A percentile compares a stretch with the other conserved stretches of the same genome.
Conservation (phyloP, 768 basidiomycete species). For the Boletus rubroflammeus region DNA sequence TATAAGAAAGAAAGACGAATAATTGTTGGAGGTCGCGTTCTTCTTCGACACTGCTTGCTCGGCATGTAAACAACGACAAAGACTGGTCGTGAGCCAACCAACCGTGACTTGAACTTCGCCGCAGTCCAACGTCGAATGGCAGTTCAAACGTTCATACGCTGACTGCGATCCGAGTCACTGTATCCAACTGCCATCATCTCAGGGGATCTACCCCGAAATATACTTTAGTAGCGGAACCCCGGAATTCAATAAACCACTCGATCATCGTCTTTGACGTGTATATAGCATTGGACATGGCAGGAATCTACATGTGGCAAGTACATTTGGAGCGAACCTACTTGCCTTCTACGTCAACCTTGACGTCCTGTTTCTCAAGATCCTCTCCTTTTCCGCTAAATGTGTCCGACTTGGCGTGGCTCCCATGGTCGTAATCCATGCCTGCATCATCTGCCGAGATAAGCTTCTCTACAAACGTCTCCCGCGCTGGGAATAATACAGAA, state of each 20-base stretch:
- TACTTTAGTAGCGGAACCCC: not conserved
- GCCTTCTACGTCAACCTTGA: not conserved
- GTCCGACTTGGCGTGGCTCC: not conserved
- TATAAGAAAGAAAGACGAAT: not conserved
- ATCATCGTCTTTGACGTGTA: not conserved
- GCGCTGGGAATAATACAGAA: constrained; percentile 30
- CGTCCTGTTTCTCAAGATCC: constrained; percentile 3
- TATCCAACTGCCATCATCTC: not conserved
- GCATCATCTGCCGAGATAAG: constrained; percentile 29
- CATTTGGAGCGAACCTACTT: not conserved
- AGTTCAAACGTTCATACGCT: not conserved
- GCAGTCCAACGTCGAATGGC: too few relatives aligned
- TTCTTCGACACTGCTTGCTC: not conserved
- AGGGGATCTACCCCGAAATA: not conserved
- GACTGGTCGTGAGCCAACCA: not conserved
- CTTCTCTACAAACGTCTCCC: constrained; percentile 25
- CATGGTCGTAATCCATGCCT: not conserved
- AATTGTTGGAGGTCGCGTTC: not conserved
- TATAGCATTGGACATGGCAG: not conserved
- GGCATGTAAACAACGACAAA: constrained; percentile 20
- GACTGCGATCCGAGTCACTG: too few relatives aligned
- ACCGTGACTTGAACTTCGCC: too few relatives aligned
- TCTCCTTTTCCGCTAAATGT: not conserved
- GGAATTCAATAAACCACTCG: not conserved
- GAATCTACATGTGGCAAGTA: not conserved